phyloP scores from a whole-genome alignment of 352 stramenopile species.

The Phytophthora crassamura region DNA sequence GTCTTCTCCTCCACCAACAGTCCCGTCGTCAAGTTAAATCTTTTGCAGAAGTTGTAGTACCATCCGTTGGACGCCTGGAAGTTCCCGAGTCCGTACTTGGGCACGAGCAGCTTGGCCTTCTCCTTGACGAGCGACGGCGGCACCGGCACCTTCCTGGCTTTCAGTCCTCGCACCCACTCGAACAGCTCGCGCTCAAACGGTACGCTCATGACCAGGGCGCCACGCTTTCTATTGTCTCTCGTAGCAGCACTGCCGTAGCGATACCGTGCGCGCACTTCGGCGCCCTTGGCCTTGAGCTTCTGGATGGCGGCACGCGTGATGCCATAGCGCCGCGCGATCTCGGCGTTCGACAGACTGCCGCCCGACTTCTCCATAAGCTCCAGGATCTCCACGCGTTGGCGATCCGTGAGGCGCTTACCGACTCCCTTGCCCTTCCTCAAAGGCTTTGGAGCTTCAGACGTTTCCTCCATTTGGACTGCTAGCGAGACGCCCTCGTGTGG shows the following conservation, averaged over 20 bases:
- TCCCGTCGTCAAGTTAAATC: slow-evolving; percentile 44
- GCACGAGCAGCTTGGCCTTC: slow-evolving; percentile 56
- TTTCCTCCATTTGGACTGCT: slow-evolving; percentile 5
- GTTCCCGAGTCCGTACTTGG: slow-evolving; percentile 46
- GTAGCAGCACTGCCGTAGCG: slow-evolving; percentile 46
- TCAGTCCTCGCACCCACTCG: slow-evolving; percentile 53
- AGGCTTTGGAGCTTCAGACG: slow-evolving; percentile 6
- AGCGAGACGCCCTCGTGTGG: slow-evolving; percentile 9
- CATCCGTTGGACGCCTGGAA: slow-evolving; percentile 62
- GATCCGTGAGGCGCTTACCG: slow-evolving; percentile 53
- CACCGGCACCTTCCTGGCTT: slow-evolving; percentile 51
- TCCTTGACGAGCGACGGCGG: slow-evolving; percentile 58
- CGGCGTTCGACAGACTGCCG: slow-evolving; percentile 49
- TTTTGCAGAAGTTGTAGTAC: slow-evolving; percentile 63
- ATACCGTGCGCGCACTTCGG: slow-evolving; percentile 47
- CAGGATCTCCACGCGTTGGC: slow-evolving; percentile 57
- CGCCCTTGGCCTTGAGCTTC: slow-evolving; percentile 51
- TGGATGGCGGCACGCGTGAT: slow-evolving; percentile 54
- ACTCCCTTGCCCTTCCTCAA: slow-evolving; percentile 40
- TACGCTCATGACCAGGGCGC: slow-evolving; percentile 41
- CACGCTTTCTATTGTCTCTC: slow-evolving; percentile 48
- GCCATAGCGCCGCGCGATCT: slow-evolving; percentile 52
- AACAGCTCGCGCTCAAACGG: slow-evolving; percentile 55
- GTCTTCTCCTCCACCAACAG: slow-evolving; percentile 40
- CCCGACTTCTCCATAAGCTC: slow-evolving; percentile 47